Evolutionary conservation across 441 rosid genomes (phyloP), one percentile per base, ranked within the genome.

Genomic region (Populus trichocarpa): DNA sequence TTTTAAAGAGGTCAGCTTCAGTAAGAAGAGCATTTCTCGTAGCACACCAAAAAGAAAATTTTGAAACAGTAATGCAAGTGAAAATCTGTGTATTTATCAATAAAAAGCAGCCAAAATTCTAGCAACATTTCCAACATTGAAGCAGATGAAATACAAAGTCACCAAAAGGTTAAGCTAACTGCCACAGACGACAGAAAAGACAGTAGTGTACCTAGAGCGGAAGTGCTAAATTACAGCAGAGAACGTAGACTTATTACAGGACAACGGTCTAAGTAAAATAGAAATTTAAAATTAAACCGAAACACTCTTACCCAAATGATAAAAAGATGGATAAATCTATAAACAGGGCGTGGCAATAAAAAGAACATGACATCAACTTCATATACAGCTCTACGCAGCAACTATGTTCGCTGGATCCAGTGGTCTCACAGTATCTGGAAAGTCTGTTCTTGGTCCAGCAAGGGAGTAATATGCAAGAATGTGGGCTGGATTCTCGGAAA

Each of bases 391-490:
- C 87, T 82, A 83, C 6, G 18, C 26, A 6, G 74, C 6, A 13
- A 66, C 59, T 12, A 50, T 73, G 36, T 72, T 72, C 32, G 11
- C 32, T 40, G 87, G 80, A 76, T 88, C 87, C 83, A 80, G 79
- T 4, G 92, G 93, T 23, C 81, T 75, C 70, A 94, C 97, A 63
- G 89, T 73, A 20, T 74, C 82, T 28, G 98, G 99, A 77, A 83
- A 91, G 88, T 96, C 99, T 78, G 81, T 82, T 88, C 99, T 90
- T 74, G 88, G 89, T 76, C 97, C 99, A 35, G 89, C 98, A 23
- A 96, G 87, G 16, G 99, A 96, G 88, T 91, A 93, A 61, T 96
- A 96, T 1, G 99, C 99, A 23, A 94, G 90, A 67, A 96, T 87
- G 73, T 96, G 97, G 36, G 97, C 93, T 5, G 97, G 99, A 76